Conservation (phyloP, 805 yeast species). For the Candida piceae region DNA sequence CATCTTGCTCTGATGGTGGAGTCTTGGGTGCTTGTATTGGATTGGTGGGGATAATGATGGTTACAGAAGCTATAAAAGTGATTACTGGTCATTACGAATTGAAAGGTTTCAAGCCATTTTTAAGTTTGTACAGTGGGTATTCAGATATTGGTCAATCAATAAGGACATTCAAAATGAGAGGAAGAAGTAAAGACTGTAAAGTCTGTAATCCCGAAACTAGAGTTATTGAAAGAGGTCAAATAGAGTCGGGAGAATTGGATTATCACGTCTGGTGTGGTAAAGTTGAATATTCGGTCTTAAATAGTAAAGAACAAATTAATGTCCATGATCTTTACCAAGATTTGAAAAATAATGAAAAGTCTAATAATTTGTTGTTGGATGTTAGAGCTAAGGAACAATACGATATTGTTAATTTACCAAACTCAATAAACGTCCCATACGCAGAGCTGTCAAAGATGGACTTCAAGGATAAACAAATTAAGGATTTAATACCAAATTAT, state of each 20-base stretch:
- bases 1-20: constrained; percentile 90
- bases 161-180: constrained; percentile 76
- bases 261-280: constrained; percentile 76
- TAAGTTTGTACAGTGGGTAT: constrained; percentile 63
- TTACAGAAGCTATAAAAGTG: constrained; percentile 78
- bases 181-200: constrained; percentile 51
- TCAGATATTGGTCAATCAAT: constrained; percentile 46
- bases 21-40: constrained; percentile 97
- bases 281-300: constrained; percentile 40
- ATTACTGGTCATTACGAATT: constrained; percentile 48
- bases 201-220: constrained; percentile 56
- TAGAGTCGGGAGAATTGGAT: constrained; percentile 46
- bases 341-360: constrained; percentile 9
- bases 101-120: constrained; percentile 59
- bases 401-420: constrained; percentile 54
- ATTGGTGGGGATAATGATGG: constrained; percentile 81
- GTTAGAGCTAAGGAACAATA: constrained; percentile 81
- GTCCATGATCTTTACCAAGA: constrained; percentile 30
- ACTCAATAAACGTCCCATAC: constrained; percentile 61
- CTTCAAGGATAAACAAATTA: constrained; percentile 1
- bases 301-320: constrained; percentile 41
- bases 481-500: constrained; percentile 6
- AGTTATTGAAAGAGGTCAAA: constrained; percentile 39
- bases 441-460: constrained; percentile 36
- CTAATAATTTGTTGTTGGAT: constrained; percentile 46